Evolutionary conservation across 2,329 filamentous ascomycete genomes (phyloP).

Genomic region (Claviceps quebecensis): DNA sequence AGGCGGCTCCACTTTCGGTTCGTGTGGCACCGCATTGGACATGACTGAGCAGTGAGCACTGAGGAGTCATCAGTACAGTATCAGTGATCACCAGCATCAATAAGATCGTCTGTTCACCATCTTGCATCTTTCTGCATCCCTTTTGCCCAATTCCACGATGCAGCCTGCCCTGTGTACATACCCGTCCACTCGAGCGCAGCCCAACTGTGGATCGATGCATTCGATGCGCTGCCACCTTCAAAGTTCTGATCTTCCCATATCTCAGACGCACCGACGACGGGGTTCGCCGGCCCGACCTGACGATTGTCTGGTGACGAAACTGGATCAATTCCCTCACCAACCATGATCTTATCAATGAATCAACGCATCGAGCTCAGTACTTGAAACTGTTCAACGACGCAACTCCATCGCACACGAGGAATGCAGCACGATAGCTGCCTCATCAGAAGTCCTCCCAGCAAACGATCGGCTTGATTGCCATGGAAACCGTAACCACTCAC

Average conservation of each 20-base stretch:
- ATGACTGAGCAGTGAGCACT: not conserved
- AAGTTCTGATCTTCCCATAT: no score
- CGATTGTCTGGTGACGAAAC: no score
- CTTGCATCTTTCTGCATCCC: not conserved
- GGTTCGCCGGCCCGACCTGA: no score
- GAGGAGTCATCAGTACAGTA: not conserved
- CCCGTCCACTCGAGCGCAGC: slow-evolving; percentile 1
- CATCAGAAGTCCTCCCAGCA: not conserved
- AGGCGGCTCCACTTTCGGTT: not conserved
- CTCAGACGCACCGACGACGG: no score
- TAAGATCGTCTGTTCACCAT: not conserved
- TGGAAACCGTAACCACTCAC: not conserved
- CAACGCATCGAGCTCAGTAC: no score
- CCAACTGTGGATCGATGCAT: slow-evolving; percentile 7
- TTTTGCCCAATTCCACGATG: not conserved
- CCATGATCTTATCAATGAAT: no score
- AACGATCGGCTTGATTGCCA: not conserved
- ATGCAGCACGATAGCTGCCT: no score
- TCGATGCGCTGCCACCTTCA: not conserved
- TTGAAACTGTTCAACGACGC: no score
- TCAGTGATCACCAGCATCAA: not conserved
- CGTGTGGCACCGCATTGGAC: not conserved
- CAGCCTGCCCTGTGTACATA: not conserved
- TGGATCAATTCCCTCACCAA: no score
- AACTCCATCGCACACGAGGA: no score